Evolutionary conservation across 768 basidiomycete species (phyloP), one percentile per base, ranked within the genome.

Genomic region (Chalciporus chontae): DNA sequence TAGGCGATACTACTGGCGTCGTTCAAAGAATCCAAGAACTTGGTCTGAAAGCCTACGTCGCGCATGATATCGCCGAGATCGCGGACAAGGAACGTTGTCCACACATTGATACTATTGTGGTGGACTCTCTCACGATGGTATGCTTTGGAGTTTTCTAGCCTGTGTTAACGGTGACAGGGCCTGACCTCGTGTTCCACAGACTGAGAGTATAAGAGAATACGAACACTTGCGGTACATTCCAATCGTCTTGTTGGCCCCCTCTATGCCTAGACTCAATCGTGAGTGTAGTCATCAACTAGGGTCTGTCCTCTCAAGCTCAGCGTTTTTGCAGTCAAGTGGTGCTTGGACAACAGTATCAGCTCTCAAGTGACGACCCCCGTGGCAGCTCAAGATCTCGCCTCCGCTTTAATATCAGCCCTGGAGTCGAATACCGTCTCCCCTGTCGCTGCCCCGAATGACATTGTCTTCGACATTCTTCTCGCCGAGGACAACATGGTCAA

Each of bases 401-500:
- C 92, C 26, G 95, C 94, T 7, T 79, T 99, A 29, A 85, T 97
- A 43, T 89, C 93, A 3, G 95, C 96, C 0, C 78, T 99, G 44
- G 96, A 98, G 66, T 90, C 90, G 40, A 94, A 94, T 70, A 94
- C 94, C 18, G 87, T 94, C 55, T 89, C 87, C 53, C 89, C 91
- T 0, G 87, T 91, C 8, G 82, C 88, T 9, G 84, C 85, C 2
- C 87, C 89, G 19, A 94, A 85, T 64, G 90, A 95, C 58, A 78
- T 90, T 21, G 78, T 84, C 3, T 93, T 92, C 69, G 90, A 92
- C 65, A 95, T 99, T 57, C 78, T 99, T 24, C 80, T 99, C 14
- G 96, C 96, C 0, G 96, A 99, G 67, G 96, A 98, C 67, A 98
- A 97, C 61, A 71, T 93, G 58, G 93, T 95, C 47, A 94, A 94